Percentiles rank a stretch among this genome's conserved stretches.
phyloP scores from a whole-genome alignment of 2,329 filamentous ascomycete genomes.

The Aureobasidium sp. region DNA sequence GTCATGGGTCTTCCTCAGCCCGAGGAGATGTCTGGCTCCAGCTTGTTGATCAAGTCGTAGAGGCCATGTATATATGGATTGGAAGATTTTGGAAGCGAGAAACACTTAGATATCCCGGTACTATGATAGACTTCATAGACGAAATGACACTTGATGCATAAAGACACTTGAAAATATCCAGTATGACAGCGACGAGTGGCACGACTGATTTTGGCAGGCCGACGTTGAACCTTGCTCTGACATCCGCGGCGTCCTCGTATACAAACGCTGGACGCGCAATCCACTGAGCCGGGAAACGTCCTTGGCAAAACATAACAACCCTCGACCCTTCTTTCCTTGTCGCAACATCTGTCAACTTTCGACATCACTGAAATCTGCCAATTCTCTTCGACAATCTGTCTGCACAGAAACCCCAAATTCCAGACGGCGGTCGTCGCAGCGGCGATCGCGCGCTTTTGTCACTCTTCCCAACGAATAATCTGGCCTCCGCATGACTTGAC shows the following conservation, averaged over 20 bases:
- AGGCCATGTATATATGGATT: not conserved
- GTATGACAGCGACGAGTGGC: not conserved
- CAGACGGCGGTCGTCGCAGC: not conserved
- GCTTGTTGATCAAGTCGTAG: slow-evolving; percentile 68
- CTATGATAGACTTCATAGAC: not conserved
- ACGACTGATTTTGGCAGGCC: not conserved
- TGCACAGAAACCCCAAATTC: not conserved
- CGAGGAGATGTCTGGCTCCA: slow-evolving; percentile 83
- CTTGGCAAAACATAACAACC: not conserved
- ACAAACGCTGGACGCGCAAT: not conserved
- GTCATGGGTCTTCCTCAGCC: slow-evolving; percentile 89
- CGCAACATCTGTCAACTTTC: not conserved
- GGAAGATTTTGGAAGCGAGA: not conserved
- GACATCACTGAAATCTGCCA: not conserved
- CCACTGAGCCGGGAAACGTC: not conserved
- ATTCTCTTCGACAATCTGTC: not conserved
- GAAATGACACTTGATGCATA: slow-evolving; percentile 6
- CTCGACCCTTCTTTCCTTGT: not conserved
- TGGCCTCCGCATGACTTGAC: not conserved
- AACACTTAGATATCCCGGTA: not conserved
- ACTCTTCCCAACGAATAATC: not conserved
- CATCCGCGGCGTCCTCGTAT: not conserved
- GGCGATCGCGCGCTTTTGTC: not conserved
- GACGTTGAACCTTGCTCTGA: not conserved
- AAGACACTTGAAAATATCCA: not conserved